These are phyloP conservation scores for Escallonia herrerae DNA, from an alignment of 129 eudicot genomes.

Conservation along the genomic window DNA sequence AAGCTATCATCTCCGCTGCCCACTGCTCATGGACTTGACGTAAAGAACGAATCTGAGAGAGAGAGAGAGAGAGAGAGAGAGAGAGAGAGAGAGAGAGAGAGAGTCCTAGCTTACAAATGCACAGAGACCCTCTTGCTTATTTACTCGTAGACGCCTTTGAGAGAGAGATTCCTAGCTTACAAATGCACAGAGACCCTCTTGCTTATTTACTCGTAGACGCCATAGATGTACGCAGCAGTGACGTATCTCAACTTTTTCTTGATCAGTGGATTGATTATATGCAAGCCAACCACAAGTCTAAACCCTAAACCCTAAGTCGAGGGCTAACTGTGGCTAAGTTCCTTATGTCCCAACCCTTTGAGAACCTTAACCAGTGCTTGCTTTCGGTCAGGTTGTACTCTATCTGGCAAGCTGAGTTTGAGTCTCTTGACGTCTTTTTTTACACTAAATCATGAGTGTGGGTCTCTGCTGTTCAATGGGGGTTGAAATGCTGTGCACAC, in stretches of 20 bases:
- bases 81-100: too few species aligned
- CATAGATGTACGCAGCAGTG: not conserved
- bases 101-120: not conserved
- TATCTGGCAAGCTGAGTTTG: too few species aligned
- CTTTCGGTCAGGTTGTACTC: not conserved
- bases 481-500: too few species aligned
- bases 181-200: not conserved
- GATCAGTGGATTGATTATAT: not conserved
- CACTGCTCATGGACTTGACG: conserved; percentile 27
- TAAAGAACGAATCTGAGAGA: conserved; percentile 11
- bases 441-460: too few species aligned
- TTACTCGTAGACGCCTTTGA: not conserved
- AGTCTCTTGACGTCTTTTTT: too few species aligned
- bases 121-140: not conserved
- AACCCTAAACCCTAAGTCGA: conserved; percentile 12
- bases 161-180: not conserved
- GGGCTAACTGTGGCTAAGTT: not conserved
- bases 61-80: too few species aligned
- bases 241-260: not conserved
- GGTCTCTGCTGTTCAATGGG: too few species aligned
- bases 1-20: not conserved
- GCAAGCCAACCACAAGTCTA: not conserved
- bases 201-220: not conserved
- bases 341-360: not conserved
- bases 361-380: not conserved